phyloP scores from a whole-genome alignment of 257 asterid species.

The Cinchona pubescens region DNA sequence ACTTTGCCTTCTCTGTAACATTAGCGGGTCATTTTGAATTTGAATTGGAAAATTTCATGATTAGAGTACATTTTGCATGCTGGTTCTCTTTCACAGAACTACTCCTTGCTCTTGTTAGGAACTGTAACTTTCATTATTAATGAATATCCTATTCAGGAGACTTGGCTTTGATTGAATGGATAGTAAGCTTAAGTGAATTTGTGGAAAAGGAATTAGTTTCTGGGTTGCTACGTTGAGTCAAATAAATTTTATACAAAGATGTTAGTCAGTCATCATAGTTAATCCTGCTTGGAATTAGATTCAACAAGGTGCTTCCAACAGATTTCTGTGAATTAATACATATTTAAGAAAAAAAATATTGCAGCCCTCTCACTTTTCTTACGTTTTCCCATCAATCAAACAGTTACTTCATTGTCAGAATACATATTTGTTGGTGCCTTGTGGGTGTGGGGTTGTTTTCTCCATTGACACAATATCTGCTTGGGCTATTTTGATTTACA shows the following conservation, averaged over 20 bases:
- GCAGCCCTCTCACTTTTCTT: background rate
- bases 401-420: background rate
- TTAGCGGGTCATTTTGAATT: background rate
- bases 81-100: background rate
- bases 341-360: background rate
- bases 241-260: background rate
- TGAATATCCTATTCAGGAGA: background rate
- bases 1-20: background rate
- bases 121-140: too few species aligned
- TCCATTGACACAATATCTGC: conserved; percentile 4
- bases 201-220: background rate
- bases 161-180: background rate
- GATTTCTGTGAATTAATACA: background rate
- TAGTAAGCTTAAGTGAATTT: background rate
- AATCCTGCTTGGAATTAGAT: background rate
- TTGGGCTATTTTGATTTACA: conserved; percentile 21
- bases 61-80: background rate
- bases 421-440: background rate
- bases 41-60: background rate
- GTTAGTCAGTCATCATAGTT: background rate
- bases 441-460: background rate
- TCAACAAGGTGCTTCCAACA: background rate
- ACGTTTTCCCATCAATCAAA: background rate
- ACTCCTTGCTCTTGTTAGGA: background rate
- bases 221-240: too few species aligned